These are phyloP conservation scores for Microbotryum silenes-acaulis DNA, from an alignment of 1,284 basidiomycete species.

Conservation along the genomic window DNA sequence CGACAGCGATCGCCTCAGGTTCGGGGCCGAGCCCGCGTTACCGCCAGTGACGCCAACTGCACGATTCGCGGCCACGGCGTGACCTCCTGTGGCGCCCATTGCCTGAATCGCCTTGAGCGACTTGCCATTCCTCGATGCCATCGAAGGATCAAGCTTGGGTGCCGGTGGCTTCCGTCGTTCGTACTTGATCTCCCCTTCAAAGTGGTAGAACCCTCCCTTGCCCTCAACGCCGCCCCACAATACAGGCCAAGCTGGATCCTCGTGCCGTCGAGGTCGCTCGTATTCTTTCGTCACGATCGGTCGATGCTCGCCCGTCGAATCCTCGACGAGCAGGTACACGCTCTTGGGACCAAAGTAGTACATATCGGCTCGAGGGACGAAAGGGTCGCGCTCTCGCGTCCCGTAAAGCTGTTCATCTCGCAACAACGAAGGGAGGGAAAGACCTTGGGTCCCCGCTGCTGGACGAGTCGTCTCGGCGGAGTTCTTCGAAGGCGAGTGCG, in stretches of 20 bases:
- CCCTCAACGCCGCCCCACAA: constrained; percentile 43
- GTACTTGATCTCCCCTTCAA: constrained; percentile 28
- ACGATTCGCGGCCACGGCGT: neutral
- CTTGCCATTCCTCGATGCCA: neutral
- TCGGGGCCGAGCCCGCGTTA: constrained; percentile 3
- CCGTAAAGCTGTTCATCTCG: constrained; percentile 83
- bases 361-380: constrained; percentile 75
- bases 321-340: constrained; percentile 83
- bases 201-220: constrained; percentile 40
- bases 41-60: no score
- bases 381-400: constrained; percentile 77
- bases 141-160: neutral
- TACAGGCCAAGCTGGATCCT: constrained; percentile 48
- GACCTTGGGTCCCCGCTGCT: constrained; percentile 18
- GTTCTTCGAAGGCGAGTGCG: constrained; percentile 30
- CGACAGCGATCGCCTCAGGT: constrained; percentile 21
- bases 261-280: constrained; percentile 38
- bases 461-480: constrained; percentile 25
- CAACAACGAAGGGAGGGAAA: constrained; percentile 51
- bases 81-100: neutral
- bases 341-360: constrained; percentile 75
- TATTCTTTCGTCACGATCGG: constrained; percentile 52
- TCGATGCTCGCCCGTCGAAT: constrained; percentile 64
- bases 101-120: neutral
- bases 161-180: constrained; percentile 3